Conservation (phyloP, 441 rosid genomes). For the Jatropha podagrica region DNA sequence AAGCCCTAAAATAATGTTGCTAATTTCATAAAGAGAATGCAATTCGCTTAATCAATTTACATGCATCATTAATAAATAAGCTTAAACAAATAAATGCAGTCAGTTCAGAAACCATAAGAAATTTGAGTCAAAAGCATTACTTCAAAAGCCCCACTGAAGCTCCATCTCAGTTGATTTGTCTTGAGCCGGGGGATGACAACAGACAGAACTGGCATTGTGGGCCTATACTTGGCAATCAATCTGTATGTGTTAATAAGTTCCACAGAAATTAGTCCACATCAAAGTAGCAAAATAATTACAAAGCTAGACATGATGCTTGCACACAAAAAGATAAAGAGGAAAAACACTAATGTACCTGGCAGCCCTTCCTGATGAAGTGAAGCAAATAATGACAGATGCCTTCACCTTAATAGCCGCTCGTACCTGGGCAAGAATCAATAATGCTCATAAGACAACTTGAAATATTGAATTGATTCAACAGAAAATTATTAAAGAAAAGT, state of each 20-base stretch:
- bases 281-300: neutral
- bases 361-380: conserved; percentile 93
- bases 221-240: conserved; percentile 92
- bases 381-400: conserved; percentile 88
- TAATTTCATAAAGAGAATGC: neutral
- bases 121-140: conserved; percentile 33
- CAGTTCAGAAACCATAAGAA: neutral
- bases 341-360: conserved; percentile 57
- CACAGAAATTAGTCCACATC: neutral
- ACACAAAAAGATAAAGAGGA: neutral
- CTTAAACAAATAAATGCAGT: neutral
- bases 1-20: neutral
- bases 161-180: conserved; percentile 88
- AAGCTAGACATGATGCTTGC: neutral
- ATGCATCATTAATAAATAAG: neutral
- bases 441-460: conserved; percentile 14
- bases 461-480: neutral
- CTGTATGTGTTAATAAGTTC: conserved; percentile 32
- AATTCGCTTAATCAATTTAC: neutral
- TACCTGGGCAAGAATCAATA: conserved; percentile 47
- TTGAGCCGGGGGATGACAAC: conserved; percentile 90
- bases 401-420: conserved; percentile 95
- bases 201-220: conserved; percentile 92
- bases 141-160: conserved; percentile 91
- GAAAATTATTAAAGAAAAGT: neutral